These are phyloP conservation scores for Rhytidiadelphus loreus DNA, from an alignment of 225 moss, liverwort and hornwort genomes.

Conservation along the genomic window DNA sequence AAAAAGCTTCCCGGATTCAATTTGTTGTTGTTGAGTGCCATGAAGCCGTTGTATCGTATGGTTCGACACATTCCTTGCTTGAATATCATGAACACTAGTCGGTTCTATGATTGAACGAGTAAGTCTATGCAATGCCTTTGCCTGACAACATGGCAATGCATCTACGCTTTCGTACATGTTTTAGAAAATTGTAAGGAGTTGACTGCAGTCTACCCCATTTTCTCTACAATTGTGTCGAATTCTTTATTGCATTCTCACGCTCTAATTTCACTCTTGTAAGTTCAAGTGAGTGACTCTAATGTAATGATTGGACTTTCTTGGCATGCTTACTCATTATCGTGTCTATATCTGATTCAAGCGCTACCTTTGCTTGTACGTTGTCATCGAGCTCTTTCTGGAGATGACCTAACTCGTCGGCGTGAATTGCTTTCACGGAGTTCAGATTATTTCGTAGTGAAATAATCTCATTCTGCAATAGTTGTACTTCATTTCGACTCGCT, in stretches of 20 bases:
- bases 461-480: not conserved
- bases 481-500: not conserved
- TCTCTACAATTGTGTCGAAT: not conserved
- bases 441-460: not conserved
- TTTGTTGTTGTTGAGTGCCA: too few species aligned
- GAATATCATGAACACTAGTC: not conserved
- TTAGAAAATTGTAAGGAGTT: not conserved
- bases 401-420: not conserved
- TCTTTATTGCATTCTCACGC: too few species aligned
- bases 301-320: not conserved
- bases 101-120: not conserved
- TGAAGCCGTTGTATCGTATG: not conserved
- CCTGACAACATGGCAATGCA: not conserved
- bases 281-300: not conserved
- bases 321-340: not conserved
- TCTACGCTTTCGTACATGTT: not conserved
- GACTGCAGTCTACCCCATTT: not conserved
- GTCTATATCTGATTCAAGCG: not conserved
- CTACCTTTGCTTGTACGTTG: not conserved
- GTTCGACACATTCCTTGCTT: not conserved
- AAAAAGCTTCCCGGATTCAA: too few species aligned
- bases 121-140: not conserved
- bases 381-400: not conserved
- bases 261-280: not conserved
- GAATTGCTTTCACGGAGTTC: not conserved